Percentiles rank a stretch among this genome's conserved stretches.
Evolutionary conservation across 345 rosid genomes (phyloP).

Genomic region (Eucalyptus dawsonii): DNA sequence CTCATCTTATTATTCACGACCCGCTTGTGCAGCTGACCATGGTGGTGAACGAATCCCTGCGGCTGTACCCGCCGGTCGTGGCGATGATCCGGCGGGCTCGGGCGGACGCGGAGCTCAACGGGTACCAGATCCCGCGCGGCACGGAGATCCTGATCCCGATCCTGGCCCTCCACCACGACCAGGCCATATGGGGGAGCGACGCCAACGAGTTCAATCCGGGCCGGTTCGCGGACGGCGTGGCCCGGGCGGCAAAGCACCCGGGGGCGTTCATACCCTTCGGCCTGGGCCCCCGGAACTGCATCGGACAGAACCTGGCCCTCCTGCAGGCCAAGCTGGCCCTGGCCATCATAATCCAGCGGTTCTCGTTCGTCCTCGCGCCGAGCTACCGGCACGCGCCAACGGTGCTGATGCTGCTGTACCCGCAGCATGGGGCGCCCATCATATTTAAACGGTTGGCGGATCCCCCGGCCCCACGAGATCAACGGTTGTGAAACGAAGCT

Average conservation of each 20-base stretch:
- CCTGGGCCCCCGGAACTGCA: constrained; percentile 59
- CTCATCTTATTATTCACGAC: not conserved
- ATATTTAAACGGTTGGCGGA: constrained; percentile 24
- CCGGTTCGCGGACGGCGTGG: constrained; percentile 57
- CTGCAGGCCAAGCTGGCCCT: constrained; percentile 65
- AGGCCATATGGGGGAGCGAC: constrained; percentile 64
- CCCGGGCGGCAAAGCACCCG: constrained; percentile 63
- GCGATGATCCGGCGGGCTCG: constrained; percentile 60
- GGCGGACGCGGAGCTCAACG: constrained; percentile 58
- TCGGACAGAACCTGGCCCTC: constrained; percentile 76
- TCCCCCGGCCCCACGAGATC: not conserved
- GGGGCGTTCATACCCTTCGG: constrained; percentile 73
- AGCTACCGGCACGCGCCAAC: constrained; percentile 74
- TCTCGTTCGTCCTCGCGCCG: constrained; percentile 50
- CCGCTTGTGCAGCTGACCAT: constrained; percentile 39
- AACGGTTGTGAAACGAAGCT: not conserved
- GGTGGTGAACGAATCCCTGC: constrained; percentile 52
- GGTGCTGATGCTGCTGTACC: constrained; percentile 54
- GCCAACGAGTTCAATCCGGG: constrained; percentile 72
- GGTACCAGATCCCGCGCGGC: constrained; percentile 64
- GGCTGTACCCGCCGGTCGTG: constrained; percentile 65
- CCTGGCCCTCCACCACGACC: constrained; percentile 67
- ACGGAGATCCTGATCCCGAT: constrained; percentile 59
- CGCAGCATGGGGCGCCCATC: constrained; percentile 73
- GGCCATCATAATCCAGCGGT: constrained; percentile 51